Conservation (phyloP, 768 basidiomycete species). For the Suillus brevipes region DNA sequence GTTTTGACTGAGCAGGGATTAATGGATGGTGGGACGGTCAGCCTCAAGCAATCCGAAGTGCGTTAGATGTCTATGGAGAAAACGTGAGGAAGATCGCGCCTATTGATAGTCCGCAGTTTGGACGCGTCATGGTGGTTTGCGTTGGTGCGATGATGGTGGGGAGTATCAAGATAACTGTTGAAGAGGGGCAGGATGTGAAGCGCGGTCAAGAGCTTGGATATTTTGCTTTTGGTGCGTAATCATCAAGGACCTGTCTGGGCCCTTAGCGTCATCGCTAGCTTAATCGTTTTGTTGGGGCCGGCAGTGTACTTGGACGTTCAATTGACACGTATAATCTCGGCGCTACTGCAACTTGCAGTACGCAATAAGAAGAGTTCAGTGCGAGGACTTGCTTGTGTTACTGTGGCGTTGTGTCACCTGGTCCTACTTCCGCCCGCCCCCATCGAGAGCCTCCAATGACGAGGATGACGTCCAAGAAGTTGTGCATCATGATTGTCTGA, state of each 20-base stretch:
- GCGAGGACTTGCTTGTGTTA: slow-evolving; percentile 56
- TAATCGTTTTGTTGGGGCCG: slow-evolving; percentile 68
- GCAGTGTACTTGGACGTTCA: slow-evolving; percentile 45
- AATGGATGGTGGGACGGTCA: slow-evolving; percentile 26
- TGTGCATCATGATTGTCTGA: too few species aligned
- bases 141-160: slow-evolving; percentile 96
- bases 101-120: slow-evolving; percentile 87
- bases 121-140: slow-evolving; percentile 89
- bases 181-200: slow-evolving; percentile 77
- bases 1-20: not conserved
- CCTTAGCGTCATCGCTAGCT: slow-evolving; percentile 60
- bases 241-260: slow-evolving; percentile 82
- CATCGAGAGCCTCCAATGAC: slow-evolving; percentile 22
- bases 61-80: slow-evolving; percentile 18
- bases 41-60: slow-evolving; percentile 92
- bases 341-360: slow-evolving; percentile 55
- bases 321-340: slow-evolving; percentile 46
- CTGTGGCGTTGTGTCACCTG: slow-evolving; percentile 69
- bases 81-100: slow-evolving; percentile 46
- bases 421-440: slow-evolving; percentile 62
- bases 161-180: slow-evolving; percentile 83
- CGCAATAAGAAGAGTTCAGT: slow-evolving; percentile 65
- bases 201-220: slow-evolving; percentile 92
- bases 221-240: slow-evolving; percentile 91
- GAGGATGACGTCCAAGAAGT: slow-evolving; percentile 22